These are phyloP conservation scores for Volvox reticuliferus DNA, from an alignment of 139 green algal genomes.

Conservation along the genomic window DNA sequence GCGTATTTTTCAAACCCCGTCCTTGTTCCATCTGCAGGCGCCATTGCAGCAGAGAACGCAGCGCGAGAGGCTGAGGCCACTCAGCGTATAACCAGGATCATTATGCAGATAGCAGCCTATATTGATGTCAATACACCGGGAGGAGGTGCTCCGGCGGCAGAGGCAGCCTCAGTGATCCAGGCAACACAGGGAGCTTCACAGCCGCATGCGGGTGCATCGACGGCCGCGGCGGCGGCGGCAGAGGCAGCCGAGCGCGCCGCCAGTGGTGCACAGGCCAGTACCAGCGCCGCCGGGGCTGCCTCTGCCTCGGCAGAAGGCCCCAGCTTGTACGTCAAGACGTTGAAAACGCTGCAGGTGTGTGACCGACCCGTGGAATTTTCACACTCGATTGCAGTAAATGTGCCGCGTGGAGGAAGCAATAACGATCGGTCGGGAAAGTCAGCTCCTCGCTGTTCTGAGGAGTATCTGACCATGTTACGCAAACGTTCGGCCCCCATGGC, in stretches of 20 bases:
- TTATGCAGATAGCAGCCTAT: conserved; percentile 7
- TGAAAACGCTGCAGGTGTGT: conserved; percentile 48
- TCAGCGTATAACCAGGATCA: conserved; percentile 8
- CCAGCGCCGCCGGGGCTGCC: background rate
- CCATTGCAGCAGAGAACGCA: conserved; percentile 1
- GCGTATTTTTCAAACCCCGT: no score
- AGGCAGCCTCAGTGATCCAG: background rate
- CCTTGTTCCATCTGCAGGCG: background rate
- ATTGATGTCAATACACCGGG: background rate
- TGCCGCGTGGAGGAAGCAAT: no score
- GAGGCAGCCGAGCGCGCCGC: background rate
- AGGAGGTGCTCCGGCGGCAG: background rate
- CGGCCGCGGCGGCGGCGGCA: background rate
- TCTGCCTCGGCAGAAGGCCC: background rate
- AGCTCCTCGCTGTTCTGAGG: no score
- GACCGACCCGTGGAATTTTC: no score
- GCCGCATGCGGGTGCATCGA: background rate
- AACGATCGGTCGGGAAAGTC: no score
- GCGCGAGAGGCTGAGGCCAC: conserved; percentile 38
- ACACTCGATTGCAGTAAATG: no score
- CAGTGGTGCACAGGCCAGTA: background rate
- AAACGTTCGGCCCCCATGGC: no score
- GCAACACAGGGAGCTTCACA: background rate
- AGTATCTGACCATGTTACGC: no score
- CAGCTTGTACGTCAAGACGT: conserved; percentile 2